Base-by-base conservation (phyloP, 129 eudicot genomes). In the Scalesia atractyloides region DNA sequence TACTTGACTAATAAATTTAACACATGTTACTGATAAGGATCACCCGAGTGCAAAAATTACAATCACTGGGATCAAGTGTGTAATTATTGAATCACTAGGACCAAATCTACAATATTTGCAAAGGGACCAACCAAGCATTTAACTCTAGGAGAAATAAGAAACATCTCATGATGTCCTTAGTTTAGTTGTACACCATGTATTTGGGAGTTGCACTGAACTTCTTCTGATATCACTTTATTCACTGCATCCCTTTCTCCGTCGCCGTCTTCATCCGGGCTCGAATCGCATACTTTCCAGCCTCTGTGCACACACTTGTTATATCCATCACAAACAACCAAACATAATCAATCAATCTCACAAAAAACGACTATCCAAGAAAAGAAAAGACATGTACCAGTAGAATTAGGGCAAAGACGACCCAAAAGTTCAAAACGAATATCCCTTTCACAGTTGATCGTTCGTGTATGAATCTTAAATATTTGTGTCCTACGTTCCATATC, bases 151-250 rank as follows among this genome's bases (percentile, higher is more conserved):
- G 12, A 30, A 24, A 2, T 24, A 24, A 30, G 4, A 30, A 3
- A 30, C 34, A 30, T 30, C 4, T 30, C 34, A 30, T 30, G 34
- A 30, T 30, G 34, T 4, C 34, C 34, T 30, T 30, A 30, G 34
- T 30, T 30, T 30, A 30, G 34, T 90, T 93, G 74, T 89, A 93
- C 41, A 93, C 97, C 98, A 93, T 93, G 56, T 93, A 93, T 75
- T 93, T 90, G 0, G 98, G 98, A 14, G 98, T 93, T 5, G 98
- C 98, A 65, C 97, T 90, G 79, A 93, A 93, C 85, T 93, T 93
- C 82, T 93, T 93, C 82, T 93, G 98, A 72, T 90, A 93, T 93
- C 53, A 93, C 98, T 75, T 93, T 93, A 85, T 93, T 90, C 24
- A 93, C 97, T 15, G 98, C 98, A 78, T 93, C 98, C 89, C 98